Evolutionary conservation across 352 stramenopile species (phyloP).

Genomic region (Achlya hypogyna): DNA sequence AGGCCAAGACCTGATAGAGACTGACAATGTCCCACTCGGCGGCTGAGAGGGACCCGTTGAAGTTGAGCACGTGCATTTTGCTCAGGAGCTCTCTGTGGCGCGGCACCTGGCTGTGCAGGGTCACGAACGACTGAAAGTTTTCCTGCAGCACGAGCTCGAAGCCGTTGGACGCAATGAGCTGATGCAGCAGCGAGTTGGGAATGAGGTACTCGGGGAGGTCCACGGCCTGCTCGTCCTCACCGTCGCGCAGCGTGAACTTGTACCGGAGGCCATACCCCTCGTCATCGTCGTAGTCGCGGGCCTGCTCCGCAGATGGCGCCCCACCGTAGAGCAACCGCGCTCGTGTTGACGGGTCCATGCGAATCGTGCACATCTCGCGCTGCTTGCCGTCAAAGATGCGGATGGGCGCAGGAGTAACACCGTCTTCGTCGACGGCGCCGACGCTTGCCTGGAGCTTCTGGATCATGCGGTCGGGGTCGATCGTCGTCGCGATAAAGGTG

Average conservation of each 20-base stretch:
- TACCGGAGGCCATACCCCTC: constrained; percentile 82
- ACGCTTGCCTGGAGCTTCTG: constrained; percentile 43
- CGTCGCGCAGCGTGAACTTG: constrained; percentile 85
- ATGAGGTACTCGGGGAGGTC: constrained; percentile 88
- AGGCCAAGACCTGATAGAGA: constrained; percentile 77
- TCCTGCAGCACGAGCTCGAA: constrained; percentile 78
- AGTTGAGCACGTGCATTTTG: constrained; percentile 85
- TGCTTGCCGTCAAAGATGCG: constrained; percentile 63
- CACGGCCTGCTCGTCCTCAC: constrained; percentile 61
- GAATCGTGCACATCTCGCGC: constrained; percentile 69
- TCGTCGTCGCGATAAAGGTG: constrained; percentile 95
- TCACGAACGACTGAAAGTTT: constrained; percentile 79
- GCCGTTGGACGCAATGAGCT: constrained; percentile 55
- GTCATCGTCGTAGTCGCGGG: constrained; percentile 19
- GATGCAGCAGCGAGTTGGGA: constrained; percentile 62
- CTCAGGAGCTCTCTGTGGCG: constrained; percentile 58
- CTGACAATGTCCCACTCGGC: constrained; percentile 81
- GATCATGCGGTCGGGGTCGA: constrained; percentile 90
- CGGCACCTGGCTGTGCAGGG: constrained; percentile 49
- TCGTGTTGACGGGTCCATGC: constrained; percentile 50
- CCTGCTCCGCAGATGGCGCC: no score
- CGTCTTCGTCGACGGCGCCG: constrained; percentile 22
- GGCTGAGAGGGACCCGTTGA: constrained; percentile 70
- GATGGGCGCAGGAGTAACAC: constrained; percentile 34
- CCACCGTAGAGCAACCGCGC: constrained; percentile 33